phyloP scores from a whole-genome alignment of 768 basidiomycete species.

The Zangia roseola region DNA sequence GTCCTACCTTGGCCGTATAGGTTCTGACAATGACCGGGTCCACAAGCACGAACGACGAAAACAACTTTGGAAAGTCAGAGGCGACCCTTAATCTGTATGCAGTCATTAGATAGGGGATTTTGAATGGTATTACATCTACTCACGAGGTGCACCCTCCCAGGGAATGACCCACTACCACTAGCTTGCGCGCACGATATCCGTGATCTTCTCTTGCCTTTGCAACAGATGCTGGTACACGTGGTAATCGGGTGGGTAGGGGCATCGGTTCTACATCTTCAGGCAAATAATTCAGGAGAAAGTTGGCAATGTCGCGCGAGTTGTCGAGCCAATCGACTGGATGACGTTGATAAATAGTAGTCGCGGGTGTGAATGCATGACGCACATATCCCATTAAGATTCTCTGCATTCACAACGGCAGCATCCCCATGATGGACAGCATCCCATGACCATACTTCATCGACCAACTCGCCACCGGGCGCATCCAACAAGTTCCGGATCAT shows the following conservation, averaged over 20 bases:
- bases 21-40: slow-evolving; percentile 67
- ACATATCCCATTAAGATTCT: slow-evolving; percentile 58
- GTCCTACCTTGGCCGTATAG: not conserved
- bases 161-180: slow-evolving; percentile 80
- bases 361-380: slow-evolving; percentile 22
- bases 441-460: slow-evolving; percentile 80
- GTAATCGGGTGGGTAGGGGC: slow-evolving; percentile 52
- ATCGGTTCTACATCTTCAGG: slow-evolving; percentile 41
- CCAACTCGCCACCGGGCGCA: slow-evolving; percentile 34
- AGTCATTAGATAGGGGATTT: not conserved
- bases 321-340: slow-evolving; percentile 73
- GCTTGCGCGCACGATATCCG: slow-evolving; percentile 53
- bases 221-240: slow-evolving; percentile 44
- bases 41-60: slow-evolving; percentile 68
- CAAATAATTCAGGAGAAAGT: slow-evolving; percentile 69
- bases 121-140: slow-evolving; percentile 26
- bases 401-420: slow-evolving; percentile 67
- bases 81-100: slow-evolving; percentile 60
- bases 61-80: slow-evolving; percentile 59
- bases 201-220: slow-evolving; percentile 38
- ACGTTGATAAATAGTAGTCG: not conserved
- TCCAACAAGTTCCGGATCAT: slow-evolving; percentile 53
- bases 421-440: slow-evolving; percentile 88
- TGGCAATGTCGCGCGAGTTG: slow-evolving; percentile 72
- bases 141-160: slow-evolving; percentile 79